Evolutionary conservation across 257 asterid species (phyloP).

Genomic region (Orobanche coerulescens): DNA sequence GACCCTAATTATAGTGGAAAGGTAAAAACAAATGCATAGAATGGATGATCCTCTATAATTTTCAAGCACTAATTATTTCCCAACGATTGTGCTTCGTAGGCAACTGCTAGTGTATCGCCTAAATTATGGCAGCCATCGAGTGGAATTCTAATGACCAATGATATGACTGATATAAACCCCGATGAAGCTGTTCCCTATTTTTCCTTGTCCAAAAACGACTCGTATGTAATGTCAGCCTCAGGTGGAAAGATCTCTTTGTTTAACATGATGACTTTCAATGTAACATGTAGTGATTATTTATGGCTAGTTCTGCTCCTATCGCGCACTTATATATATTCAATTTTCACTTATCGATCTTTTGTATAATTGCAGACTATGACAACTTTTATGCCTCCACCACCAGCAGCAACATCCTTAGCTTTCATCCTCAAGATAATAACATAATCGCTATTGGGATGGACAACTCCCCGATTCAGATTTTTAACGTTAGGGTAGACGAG

Average conservation of each 20-base stretch:
- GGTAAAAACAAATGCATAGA: slow-evolving; percentile 26
- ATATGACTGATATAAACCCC: slow-evolving; percentile 36
- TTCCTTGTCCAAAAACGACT: slow-evolving; percentile 65
- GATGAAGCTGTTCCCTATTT: slow-evolving; percentile 59
- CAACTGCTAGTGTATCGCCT: slow-evolving; percentile 47
- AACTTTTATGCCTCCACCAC: slow-evolving; percentile 68
- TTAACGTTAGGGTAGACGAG: slow-evolving; percentile 64
- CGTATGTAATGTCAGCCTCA: slow-evolving; percentile 64
- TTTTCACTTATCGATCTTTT: too few species aligned
- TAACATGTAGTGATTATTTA: too few species aligned
- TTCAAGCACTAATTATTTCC: neutral
- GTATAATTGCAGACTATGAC: slow-evolving; percentile 74
- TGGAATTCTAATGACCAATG: slow-evolving; percentile 62
- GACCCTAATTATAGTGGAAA: slow-evolving; percentile 79
- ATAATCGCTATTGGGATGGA: slow-evolving; percentile 69
- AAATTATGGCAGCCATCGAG: slow-evolving; percentile 69
- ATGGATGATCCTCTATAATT: slow-evolving; percentile 5
- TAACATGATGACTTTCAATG: slow-evolving; percentile 78
- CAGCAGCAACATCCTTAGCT: slow-evolving; percentile 64
- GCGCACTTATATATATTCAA: too few species aligned
- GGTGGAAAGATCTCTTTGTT: slow-evolving; percentile 66
- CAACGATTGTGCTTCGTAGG: slow-evolving; percentile 22
- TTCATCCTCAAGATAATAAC: slow-evolving; percentile 71
- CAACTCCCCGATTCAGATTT: slow-evolving; percentile 60
- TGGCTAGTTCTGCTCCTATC: too few species aligned